Conservation (phyloP, 306 rosid species). For the Sicyos edulis region DNA sequence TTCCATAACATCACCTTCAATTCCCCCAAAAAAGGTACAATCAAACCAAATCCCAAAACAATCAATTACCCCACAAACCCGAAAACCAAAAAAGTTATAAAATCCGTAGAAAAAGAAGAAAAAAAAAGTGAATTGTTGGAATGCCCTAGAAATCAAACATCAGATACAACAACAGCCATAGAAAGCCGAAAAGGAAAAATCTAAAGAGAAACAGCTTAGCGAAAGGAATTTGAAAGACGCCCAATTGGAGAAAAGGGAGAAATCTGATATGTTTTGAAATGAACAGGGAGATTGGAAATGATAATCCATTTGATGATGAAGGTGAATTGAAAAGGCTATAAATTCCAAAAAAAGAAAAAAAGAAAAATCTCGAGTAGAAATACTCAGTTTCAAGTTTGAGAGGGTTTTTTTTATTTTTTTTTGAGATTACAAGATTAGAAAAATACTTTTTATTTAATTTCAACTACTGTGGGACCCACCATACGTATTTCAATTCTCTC, state of each 20-base stretch:
- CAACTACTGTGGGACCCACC: too few species aligned
- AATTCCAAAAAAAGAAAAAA: too few species aligned
- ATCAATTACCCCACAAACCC: background rate
- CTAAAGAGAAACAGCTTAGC: background rate
- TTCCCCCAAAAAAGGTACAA: background rate
- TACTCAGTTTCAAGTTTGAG: too few species aligned
- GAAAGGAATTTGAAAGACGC: background rate
- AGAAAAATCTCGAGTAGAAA: too few species aligned
- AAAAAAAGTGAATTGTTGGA: background rate
- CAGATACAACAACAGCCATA: background rate
- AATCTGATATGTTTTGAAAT: background rate
- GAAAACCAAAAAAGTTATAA: background rate
- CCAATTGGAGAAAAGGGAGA: background rate
- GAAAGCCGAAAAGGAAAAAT: background rate
- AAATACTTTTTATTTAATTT: too few species aligned
- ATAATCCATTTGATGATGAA: background rate
- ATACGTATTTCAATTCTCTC: too few species aligned
- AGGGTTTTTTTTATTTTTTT: too few species aligned
- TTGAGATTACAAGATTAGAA: too few species aligned
- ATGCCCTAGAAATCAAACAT: constrained; percentile 12
- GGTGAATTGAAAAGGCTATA: too few species aligned
- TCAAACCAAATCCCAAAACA: background rate
- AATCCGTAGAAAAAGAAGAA: too few species aligned
- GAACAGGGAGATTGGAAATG: too few species aligned
- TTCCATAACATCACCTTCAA: background rate